Conservation (phyloP, 257 asterid species). For the Jasminum sambac region DNA sequence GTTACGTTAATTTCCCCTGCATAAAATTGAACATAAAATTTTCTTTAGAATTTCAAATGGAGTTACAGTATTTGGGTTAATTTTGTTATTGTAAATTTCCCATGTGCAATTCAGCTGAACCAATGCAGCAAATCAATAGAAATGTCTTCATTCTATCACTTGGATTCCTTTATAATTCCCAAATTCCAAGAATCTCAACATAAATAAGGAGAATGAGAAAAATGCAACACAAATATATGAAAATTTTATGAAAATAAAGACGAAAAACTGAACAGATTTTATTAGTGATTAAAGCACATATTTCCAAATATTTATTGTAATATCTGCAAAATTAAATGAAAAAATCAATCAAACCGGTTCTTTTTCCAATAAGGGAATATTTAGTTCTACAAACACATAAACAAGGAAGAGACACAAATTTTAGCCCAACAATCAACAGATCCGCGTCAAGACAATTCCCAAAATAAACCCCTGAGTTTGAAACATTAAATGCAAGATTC, state of each 20-base stretch:
- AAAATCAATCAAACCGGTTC: background rate
- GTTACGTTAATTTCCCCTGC: background rate
- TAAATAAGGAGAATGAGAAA: background rate
- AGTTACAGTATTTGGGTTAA: background rate
- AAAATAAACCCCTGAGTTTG: background rate
- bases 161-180: background rate
- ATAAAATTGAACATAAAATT: background rate
- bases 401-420: conserved; percentile 8
- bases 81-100: background rate
- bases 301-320: conserved; percentile 1
- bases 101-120: background rate
- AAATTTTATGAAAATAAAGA: background rate
- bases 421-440: conserved; percentile 19
- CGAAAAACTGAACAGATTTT: background rate
- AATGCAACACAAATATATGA: background rate
- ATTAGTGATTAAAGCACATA: conserved; percentile 10
- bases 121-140: background rate
- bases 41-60: background rate
- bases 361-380: background rate
- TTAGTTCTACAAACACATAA: conserved; percentile 11
- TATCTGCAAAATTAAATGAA: conserved; percentile 10
- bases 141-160: background rate
- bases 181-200: background rate
- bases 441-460: conserved; percentile 15
- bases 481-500: background rate